Evolutionary conservation across 2,329 filamentous ascomycete genomes (phyloP).

Genomic region (Fonsecaea monophora): DNA sequence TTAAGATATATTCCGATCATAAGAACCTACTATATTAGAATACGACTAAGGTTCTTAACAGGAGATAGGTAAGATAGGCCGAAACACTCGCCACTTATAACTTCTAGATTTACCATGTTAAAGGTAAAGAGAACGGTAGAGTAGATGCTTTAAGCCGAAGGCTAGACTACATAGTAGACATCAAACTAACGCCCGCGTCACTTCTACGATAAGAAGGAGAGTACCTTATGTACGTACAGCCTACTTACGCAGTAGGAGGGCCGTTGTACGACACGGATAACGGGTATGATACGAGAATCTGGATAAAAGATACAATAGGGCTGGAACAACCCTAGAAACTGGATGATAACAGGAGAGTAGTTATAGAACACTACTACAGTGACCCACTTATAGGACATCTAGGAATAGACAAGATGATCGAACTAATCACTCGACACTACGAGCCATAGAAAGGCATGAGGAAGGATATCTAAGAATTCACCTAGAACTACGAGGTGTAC

Average conservation of each 20-base stretch:
- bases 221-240: no score
- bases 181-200: no score
- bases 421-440: constrained; percentile 26
- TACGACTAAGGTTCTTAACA: no score
- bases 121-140: not conserved
- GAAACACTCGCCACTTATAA: no score
- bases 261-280: constrained; percentile 11
- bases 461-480: constrained; percentile 26
- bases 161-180: constrained; percentile 23
- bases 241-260: not conserved
- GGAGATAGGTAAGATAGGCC: no score
- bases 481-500: constrained; percentile 23
- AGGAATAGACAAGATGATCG: constrained; percentile 29
- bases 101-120: not conserved
- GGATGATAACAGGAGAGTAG: constrained; percentile 16
- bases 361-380: constrained; percentile 16
- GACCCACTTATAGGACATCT: constrained; percentile 11
- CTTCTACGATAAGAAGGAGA: no score
- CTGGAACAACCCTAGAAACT: not conserved
- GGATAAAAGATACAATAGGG: no score
- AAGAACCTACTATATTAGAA: constrained; percentile 30
- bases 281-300: not conserved
- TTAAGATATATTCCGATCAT: constrained; percentile 19
- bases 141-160: constrained; percentile 10
- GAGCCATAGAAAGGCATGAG: constrained; percentile 16